Conservation (phyloP, 2,329 filamentous ascomycete genomes). For the Diaporthe citri region DNA sequence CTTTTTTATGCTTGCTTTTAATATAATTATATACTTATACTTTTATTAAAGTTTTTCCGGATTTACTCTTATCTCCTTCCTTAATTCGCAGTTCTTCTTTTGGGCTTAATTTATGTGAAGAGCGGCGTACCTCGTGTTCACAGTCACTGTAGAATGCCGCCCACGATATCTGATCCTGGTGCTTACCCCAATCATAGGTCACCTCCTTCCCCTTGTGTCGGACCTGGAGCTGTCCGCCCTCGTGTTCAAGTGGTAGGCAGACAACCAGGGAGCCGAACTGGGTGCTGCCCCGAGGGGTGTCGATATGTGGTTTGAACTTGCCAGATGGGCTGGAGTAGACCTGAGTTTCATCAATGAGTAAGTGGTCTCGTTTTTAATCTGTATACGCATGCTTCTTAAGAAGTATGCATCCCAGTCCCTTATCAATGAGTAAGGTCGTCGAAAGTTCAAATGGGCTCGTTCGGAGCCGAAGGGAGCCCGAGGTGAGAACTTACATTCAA, state of each 20-base stretch:
- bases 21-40: no score
- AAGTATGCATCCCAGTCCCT: no score
- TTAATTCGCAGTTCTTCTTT: no score
- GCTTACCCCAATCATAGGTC: constrained; percentile 56
- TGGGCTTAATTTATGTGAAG: no score
- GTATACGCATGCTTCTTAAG: no score
- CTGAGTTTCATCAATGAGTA: constrained; percentile 46
- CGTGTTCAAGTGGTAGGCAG: constrained; percentile 55
- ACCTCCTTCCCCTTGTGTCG: constrained; percentile 53
- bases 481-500: constrained; percentile 58
- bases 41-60: no score
- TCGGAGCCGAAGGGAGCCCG: not conserved
- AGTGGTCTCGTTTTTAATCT: no score
- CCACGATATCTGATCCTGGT: constrained; percentile 52
- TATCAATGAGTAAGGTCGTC: not conserved
- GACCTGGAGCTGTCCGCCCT: constrained; percentile 59
- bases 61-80: no score
- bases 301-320: constrained; percentile 64
- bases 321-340: constrained; percentile 65
- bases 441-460: not conserved
- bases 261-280: constrained; percentile 69
- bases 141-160: constrained; percentile 67
- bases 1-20: no score
- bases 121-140: constrained; percentile 61
- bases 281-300: constrained; percentile 61